Conservation (phyloP, 2,329 filamentous ascomycete genomes). For the Elsinoe fawcettii region DNA sequence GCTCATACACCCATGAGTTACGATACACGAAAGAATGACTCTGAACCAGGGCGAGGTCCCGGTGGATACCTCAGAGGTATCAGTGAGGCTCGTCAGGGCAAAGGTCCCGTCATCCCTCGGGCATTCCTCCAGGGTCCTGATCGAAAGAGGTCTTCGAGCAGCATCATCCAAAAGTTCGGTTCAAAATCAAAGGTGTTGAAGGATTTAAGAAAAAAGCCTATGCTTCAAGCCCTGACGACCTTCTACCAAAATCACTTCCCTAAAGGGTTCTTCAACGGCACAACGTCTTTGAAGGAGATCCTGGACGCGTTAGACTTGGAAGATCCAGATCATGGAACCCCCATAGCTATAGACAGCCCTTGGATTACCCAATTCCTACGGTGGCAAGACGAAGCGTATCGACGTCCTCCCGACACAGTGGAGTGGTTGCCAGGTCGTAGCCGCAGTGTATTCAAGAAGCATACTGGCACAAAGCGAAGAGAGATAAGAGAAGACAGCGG, state of each 20-base stretch:
- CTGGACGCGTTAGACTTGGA: not conserved
- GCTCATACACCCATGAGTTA: no score
- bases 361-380: not conserved
- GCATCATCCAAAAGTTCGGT: not conserved
- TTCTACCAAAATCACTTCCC: not conserved
- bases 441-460: not conserved
- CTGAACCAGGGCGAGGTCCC: not conserved
- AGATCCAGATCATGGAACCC: not conserved
- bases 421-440: not conserved
- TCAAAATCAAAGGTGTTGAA: not conserved
- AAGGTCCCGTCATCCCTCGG: not conserved
- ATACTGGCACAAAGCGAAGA: no score
- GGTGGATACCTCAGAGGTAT: not conserved
- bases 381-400: not conserved
- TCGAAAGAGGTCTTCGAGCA: not conserved
- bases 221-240: not conserved
- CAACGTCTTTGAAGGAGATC: not conserved
- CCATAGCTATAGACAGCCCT: not conserved
- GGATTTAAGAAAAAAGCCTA: not conserved
- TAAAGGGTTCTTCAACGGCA: not conserved
- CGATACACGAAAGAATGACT: not conserved
- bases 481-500: no score
- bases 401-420: not conserved
- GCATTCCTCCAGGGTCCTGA: not conserved
- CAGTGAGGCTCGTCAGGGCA: not conserved